These are phyloP conservation scores for Aspergillus ellipticus DNA, from an alignment of 495 filamentous ascomycete species.

Conservation along the genomic window DNA sequence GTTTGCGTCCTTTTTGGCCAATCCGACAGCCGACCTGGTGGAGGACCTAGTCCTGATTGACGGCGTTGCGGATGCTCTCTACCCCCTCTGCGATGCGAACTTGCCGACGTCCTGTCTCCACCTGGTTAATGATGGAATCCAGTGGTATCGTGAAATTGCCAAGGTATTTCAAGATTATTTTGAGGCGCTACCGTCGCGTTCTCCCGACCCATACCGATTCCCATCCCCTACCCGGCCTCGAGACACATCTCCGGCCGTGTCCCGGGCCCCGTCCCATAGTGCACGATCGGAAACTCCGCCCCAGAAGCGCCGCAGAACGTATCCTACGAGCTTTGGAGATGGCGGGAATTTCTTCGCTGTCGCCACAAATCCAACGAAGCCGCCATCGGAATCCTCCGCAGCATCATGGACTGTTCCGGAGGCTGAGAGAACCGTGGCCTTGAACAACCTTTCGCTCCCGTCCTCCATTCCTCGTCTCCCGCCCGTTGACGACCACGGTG, in stretches of 20 bases:
- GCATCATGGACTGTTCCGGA: neutral
- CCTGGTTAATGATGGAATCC: neutral
- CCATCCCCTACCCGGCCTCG: neutral
- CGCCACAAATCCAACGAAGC: neutral
- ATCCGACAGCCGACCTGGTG: neutral
- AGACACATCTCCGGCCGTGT: neutral
- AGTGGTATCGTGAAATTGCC: neutral
- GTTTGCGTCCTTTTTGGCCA: neutral
- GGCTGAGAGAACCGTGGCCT: neutral
- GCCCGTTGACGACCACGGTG: neutral
- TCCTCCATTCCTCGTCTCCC: neutral
- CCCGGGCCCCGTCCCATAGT: neutral
- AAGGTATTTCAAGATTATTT: neutral
- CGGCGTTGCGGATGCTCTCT: slow-evolving; percentile 32
- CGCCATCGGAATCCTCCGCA: neutral
- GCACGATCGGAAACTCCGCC: neutral
- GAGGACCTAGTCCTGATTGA: slow-evolving; percentile 49
- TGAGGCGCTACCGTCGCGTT: neutral
- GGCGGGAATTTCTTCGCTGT: neutral
- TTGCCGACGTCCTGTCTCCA: neutral
- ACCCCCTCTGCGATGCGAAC: neutral
- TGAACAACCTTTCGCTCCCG: neutral
- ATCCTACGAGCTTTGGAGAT: neutral
- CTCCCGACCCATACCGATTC: neutral
- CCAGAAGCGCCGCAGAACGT: neutral